These are phyloP conservation scores for Puccinellia tenuiflora DNA, from an alignment of 176 grass and related monocot genomes.

Conservation along the genomic window DNA sequence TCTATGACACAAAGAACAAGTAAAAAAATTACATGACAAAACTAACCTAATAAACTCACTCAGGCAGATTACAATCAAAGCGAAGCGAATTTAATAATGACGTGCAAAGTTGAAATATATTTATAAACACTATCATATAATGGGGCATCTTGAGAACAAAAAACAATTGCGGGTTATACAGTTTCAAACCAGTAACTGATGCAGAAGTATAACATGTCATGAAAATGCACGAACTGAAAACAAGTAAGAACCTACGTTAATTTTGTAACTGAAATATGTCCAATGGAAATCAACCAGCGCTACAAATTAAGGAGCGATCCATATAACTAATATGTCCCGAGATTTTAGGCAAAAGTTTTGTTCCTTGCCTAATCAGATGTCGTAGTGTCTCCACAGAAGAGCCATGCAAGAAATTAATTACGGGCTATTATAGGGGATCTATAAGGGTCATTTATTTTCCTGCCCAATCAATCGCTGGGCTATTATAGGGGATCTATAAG, in stretches of 20 bases:
- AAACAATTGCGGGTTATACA: not conserved
- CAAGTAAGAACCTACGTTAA: not conserved
- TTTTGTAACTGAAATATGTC: not conserved
- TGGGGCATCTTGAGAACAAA: not conserved
- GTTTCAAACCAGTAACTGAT: constrained; percentile 3
- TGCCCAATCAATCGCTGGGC: too few species aligned
- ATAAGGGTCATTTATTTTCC: too few species aligned
- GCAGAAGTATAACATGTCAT: not conserved
- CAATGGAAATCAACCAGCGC: too few species aligned
- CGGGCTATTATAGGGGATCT: too few species aligned
- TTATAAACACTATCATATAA: constrained; percentile 14
- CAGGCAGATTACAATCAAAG: not conserved
- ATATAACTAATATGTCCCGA: too few species aligned
- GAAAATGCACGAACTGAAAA: not conserved
- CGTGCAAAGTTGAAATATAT: not conserved
- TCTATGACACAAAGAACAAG: constrained; percentile 31
- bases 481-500: too few species aligned
- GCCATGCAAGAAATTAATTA: too few species aligned
- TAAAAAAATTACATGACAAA: not conserved
- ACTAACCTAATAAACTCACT: constrained; percentile 17
- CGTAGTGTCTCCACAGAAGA: too few species aligned
- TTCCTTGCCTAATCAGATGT: too few species aligned
- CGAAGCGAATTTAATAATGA: constrained; percentile 1
- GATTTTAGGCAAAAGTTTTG: too few species aligned
- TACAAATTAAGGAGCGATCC: too few species aligned